Percentiles rank a stretch among this genome's conserved stretches.
Evolutionary conservation across 305 asterid species (phyloP).

Genomic region (Andrographis paniculata): DNA sequence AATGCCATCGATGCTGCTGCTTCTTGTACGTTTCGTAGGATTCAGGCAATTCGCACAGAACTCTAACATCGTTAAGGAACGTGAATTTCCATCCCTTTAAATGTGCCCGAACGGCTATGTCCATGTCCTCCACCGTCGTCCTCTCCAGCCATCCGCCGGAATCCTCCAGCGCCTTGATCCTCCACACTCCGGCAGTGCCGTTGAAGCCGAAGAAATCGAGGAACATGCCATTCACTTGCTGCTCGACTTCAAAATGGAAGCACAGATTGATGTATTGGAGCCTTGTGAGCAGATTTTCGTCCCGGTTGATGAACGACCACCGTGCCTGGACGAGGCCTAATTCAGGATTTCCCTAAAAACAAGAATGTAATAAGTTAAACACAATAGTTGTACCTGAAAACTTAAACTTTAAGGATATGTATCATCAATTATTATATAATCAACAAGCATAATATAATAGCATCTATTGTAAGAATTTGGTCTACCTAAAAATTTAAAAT

Average conservation of each 20-base stretch:
- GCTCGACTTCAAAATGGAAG: slow-evolving; percentile 96
- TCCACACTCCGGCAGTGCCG: slow-evolving; percentile 97
- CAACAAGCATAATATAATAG: too few relatives aligned
- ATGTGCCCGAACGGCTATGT: slow-evolving; percentile 91
- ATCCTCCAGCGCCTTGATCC: slow-evolving; percentile 88
- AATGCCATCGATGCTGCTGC: slow-evolving; percentile 98
- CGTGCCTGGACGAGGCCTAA: slow-evolving; percentile 90
- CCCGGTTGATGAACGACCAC: slow-evolving; percentile 89
- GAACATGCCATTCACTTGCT: too few relatives aligned
- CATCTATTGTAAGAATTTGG: too few relatives aligned
- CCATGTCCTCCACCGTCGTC: slow-evolving; percentile 99
- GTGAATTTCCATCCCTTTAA: slow-evolving; percentile 79
- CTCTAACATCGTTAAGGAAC: slow-evolving; percentile 69
- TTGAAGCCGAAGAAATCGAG: slow-evolving; percentile 92
- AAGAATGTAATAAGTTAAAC: too few relatives aligned
- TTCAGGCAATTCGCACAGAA: slow-evolving; percentile 81
- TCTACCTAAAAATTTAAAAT: too few relatives aligned
- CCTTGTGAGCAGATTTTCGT: slow-evolving; percentile 78
- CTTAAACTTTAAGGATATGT: too few relatives aligned
- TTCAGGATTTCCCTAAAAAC: slow-evolving; percentile 73
- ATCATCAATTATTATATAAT: too few relatives aligned
- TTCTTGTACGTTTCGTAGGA: slow-evolving; percentile 92
- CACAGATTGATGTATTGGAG: slow-evolving; percentile 86
- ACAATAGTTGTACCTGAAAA: too few relatives aligned
- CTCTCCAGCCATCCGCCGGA: slow-evolving; percentile 99